Percentiles rank a stretch among this genome's conserved stretches.
Evolutionary conservation across 108 stramenopile genomes (phyloP).

Genomic region (Nannochloropsis granulata): DNA sequence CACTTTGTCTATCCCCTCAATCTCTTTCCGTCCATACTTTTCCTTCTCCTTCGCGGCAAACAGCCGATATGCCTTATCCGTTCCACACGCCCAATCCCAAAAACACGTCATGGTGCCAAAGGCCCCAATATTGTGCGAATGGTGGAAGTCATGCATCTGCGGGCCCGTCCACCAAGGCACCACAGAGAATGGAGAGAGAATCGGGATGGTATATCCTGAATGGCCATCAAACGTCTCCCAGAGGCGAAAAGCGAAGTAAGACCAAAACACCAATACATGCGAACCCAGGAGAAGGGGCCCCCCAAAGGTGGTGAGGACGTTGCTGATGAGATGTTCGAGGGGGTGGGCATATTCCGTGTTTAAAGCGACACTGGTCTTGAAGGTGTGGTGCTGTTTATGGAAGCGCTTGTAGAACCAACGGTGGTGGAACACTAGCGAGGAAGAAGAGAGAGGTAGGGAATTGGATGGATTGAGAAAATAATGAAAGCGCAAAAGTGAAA

Average conservation of each 20-base stretch:
- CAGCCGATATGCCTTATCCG: neutral
- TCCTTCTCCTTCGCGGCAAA: neutral
- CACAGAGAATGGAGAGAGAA: neutral
- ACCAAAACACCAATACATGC: neutral
- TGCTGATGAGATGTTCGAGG: neutral
- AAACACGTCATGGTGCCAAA: neutral
- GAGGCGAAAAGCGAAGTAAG: neutral
- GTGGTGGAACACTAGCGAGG: neutral
- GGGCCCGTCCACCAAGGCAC: neutral
- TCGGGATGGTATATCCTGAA: neutral
- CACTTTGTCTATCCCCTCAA: no score
- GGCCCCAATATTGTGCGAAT: neutral
- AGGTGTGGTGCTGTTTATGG: neutral
- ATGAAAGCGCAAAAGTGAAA: no score
- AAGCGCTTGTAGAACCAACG: neutral
- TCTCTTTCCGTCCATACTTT: no score
- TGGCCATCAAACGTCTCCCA: neutral
- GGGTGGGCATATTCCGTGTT: neutral
- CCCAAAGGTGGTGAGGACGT: neutral
- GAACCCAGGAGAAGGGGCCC: neutral
- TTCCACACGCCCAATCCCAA: neutral
- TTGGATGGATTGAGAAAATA: neutral
- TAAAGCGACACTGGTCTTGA: neutral
- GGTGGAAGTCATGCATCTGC: neutral
- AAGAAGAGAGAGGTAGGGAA: neutral